Evolutionary conservation across 768 basidiomycete species (phyloP).

Genomic region (Pluteus cervinus): DNA sequence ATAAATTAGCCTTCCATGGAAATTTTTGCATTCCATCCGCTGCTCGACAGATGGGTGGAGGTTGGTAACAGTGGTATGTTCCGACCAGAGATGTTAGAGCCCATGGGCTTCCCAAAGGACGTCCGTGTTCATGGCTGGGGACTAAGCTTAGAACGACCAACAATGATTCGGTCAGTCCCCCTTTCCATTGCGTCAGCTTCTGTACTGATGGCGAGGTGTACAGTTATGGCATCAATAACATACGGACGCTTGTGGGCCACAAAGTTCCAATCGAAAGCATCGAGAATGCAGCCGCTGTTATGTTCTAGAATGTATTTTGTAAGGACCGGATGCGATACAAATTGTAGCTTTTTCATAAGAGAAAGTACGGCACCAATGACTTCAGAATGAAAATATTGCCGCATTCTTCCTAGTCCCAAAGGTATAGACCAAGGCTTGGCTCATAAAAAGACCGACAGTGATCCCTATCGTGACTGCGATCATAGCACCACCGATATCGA

Average conservation of each 20-base stretch:
- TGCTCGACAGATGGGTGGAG: slow-evolving; percentile 92
- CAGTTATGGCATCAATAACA: slow-evolving; percentile 97
- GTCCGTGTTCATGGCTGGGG: slow-evolving; percentile 98
- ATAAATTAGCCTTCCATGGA: slow-evolving; percentile 79
- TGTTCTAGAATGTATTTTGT: slow-evolving; percentile 59
- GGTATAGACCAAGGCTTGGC: slow-evolving; percentile 80
- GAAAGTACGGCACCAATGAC: slow-evolving; percentile 2
- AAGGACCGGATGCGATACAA: slow-evolving; percentile 2
- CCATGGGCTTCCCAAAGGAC: slow-evolving; percentile 97
- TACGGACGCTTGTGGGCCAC: slow-evolving; percentile 93
- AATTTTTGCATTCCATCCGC: slow-evolving; percentile 97
- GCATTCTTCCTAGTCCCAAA: slow-evolving; percentile 82
- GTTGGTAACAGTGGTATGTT: slow-evolving; percentile 99
- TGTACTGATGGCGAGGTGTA: slow-evolving; percentile 1
- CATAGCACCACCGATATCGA: slow-evolving; percentile 84
- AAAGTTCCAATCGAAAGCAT: slow-evolving; percentile 90
- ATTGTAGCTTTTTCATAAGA: slow-evolving; percentile 2
- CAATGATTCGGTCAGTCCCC: slow-evolving; percentile 86
- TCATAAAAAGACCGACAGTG: slow-evolving; percentile 85
- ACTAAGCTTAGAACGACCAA: slow-evolving; percentile 88
- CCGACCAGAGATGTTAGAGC: slow-evolving; percentile 98
- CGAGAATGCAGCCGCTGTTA: slow-evolving; percentile 84
- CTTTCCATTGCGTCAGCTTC: not conserved
- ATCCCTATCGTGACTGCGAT: slow-evolving; percentile 89
- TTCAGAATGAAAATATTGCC: slow-evolving; percentile 78